These are phyloP conservation scores for Epicoccum sorghinum DNA, from an alignment of 2,329 filamentous ascomycete species.

Conservation along the genomic window DNA sequence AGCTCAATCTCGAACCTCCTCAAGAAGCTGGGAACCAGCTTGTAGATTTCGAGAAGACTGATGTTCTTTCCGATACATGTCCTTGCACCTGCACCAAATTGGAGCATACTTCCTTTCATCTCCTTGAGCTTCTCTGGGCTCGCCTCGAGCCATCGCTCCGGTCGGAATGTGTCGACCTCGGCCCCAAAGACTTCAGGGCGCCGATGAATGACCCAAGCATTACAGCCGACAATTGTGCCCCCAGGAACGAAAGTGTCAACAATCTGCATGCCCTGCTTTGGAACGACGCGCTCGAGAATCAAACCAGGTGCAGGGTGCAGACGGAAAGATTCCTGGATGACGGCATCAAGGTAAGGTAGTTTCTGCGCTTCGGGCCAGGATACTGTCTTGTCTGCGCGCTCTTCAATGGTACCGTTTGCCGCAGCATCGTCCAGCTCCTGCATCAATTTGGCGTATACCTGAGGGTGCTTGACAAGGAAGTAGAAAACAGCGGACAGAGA, in stretches of 20 bases:
- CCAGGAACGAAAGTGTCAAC: constrained; percentile 67
- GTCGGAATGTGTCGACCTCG: constrained; percentile 69
- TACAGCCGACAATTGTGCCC: constrained; percentile 76
- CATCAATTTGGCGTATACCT: constrained; percentile 61
- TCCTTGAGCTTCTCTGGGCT: constrained; percentile 63
- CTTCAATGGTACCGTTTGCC: constrained; percentile 54
- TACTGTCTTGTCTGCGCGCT: constrained; percentile 62
- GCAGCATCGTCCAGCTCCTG: constrained; percentile 68
- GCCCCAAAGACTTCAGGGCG: constrained; percentile 70
- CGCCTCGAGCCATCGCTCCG: constrained; percentile 69
- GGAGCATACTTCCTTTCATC: constrained; percentile 74
- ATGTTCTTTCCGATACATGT: constrained; percentile 69
- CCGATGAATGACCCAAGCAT: constrained; percentile 76
- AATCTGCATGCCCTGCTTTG: constrained; percentile 67
- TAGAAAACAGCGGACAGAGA: constrained; percentile 75
- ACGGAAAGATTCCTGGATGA: constrained; percentile 78
- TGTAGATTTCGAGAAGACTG: constrained; percentile 57
- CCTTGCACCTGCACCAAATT: constrained; percentile 73
- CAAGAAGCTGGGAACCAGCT: constrained; percentile 63
- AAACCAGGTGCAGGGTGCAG: constrained; percentile 76
- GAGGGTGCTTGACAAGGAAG: constrained; percentile 69
- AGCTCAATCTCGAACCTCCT: constrained; percentile 65
- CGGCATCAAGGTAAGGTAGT: constrained; percentile 77
- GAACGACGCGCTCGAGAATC: constrained; percentile 75
- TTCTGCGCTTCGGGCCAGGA: constrained; percentile 73